Conservation (phyloP, 768 basidiomycete genomes). For the Strobilomyces confusus region DNA sequence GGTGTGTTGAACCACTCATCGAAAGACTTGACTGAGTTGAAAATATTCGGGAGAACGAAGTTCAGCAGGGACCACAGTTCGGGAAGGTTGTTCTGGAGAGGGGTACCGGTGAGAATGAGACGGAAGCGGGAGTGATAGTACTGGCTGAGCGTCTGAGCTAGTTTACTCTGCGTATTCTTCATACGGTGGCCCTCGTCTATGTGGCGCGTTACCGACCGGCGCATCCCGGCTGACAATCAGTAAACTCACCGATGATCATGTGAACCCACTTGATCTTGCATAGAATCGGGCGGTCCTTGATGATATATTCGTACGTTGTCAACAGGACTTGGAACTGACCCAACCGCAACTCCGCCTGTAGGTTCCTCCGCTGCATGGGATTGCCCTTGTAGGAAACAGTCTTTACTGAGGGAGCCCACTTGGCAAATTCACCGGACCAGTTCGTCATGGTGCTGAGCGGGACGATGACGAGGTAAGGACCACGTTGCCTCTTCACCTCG, state of each 20-base stretch:
- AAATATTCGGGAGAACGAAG: conserved; percentile 91
- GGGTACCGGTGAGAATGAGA: conserved; percentile 93
- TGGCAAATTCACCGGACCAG: conserved; percentile 95
- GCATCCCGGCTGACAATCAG: no score
- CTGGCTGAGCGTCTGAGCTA: conserved; percentile 83
- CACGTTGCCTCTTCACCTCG: conserved; percentile 84
- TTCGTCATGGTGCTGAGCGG: conserved; percentile 96
- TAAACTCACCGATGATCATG: conserved; percentile 83
- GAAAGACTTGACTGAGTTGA: conserved; percentile 98
- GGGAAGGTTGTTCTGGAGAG: conserved; percentile 94
- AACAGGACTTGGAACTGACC: conserved; percentile 88
- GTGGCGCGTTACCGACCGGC: no score
- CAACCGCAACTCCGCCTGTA: conserved; percentile 73
- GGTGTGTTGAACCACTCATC: conserved; percentile 99
- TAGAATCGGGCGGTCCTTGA: conserved; percentile 89
- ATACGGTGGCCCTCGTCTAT: conserved; percentile 94
- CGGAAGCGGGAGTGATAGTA: conserved; percentile 92
- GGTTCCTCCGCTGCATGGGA: conserved; percentile 71
- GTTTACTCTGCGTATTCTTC: conserved; percentile 93
- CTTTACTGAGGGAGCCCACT: conserved; percentile 87
- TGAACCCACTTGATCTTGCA: conserved; percentile 94
- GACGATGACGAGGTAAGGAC: conserved; percentile 93
- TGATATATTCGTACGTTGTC: conserved; percentile 97
- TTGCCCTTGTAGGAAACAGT: conserved; percentile 90
- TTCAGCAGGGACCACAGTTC: conserved; percentile 95